phyloP scores from a whole-genome alignment of 208 protist species.

The Phytomonas francai region DNA sequence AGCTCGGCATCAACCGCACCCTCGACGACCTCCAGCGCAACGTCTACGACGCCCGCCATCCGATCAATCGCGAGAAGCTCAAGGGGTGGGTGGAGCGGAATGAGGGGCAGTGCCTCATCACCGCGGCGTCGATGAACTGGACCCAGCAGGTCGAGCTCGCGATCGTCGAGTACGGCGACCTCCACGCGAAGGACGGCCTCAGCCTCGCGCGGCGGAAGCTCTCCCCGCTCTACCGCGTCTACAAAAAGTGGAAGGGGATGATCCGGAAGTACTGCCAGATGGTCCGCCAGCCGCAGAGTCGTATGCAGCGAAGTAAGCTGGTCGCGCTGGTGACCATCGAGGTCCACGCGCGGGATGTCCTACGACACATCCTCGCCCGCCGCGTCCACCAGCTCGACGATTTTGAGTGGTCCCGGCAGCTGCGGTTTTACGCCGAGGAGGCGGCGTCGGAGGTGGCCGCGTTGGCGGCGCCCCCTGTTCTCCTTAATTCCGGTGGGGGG shows the following conservation, averaged over 20 bases:
- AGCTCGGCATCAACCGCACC: conserved; percentile 71
- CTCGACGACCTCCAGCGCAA: conserved; percentile 74
- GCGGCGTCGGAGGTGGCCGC: not conserved
- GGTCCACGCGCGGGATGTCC: conserved; percentile 97
- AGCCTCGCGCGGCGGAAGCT: conserved; percentile 84
- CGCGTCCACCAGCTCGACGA: conserved; percentile 78
- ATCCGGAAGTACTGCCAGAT: conserved; percentile 95
- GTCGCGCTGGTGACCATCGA: conserved; percentile 97
- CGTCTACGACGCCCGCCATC: conserved; percentile 69
- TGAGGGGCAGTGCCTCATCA: conserved; percentile 94
- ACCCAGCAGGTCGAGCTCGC: conserved; percentile 90
- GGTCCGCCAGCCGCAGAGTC: conserved; percentile 88
- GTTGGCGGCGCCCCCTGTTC: too few relatives aligned
- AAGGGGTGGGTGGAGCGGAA: conserved; percentile 88
- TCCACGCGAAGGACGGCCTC: conserved; percentile 65
- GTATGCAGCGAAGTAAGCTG: conserved; percentile 93
- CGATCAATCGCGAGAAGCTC: conserved; percentile 64
- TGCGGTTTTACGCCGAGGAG: conserved; percentile 88
- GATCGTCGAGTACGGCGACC: conserved; percentile 82
- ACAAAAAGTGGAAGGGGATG: conserved; percentile 92
- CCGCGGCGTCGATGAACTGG: conserved; percentile 95
- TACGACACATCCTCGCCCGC: conserved; percentile 88
- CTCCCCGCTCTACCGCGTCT: conserved; percentile 85
- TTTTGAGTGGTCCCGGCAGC: conserved; percentile 96
- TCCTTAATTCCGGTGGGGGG: too few relatives aligned